Percentiles rank a stretch among this genome's conserved stretches.
phyloP scores from a whole-genome alignment of 495 filamentous ascomycete species.

The Neurospora sublineolata region DNA sequence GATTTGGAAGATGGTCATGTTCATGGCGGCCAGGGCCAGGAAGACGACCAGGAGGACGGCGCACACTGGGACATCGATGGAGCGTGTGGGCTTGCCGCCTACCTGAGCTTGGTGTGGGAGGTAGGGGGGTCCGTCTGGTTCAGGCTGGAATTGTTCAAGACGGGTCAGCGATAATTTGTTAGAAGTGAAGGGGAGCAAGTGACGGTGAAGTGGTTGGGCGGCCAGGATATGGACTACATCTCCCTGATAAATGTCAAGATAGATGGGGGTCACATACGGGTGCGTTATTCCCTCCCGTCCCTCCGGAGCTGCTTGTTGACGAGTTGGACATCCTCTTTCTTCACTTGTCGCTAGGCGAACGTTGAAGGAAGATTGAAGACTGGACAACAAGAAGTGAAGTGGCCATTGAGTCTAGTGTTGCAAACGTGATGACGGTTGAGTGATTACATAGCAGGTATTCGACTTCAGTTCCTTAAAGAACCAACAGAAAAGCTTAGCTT shows the following conservation, averaged over 20 bases:
- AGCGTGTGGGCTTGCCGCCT: conserved; percentile 45
- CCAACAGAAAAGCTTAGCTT: neutral
- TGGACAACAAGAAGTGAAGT: neutral
- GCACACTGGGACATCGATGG: conserved; percentile 53
- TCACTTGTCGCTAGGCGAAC: neutral
- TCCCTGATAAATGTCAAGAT: neutral
- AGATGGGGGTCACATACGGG: neutral
- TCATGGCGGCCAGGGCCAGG: conserved; percentile 40
- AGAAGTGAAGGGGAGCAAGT: neutral
- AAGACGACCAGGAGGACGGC: conserved; percentile 57
- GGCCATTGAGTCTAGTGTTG: neutral
- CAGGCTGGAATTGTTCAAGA: neutral
- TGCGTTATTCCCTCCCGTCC: neutral
- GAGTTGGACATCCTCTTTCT: neutral
- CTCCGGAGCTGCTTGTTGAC: neutral
- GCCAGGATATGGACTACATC: neutral
- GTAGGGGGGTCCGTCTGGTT: conserved; percentile 22
- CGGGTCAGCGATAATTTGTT: neutral
- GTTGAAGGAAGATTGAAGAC: neutral
- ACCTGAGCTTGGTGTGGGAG: conserved; percentile 33
- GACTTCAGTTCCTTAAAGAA: neutral
- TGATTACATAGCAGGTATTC: neutral
- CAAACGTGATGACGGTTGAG: neutral
- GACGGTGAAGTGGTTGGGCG: neutral
- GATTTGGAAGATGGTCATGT: conserved; percentile 54